Base-by-base conservation (phyloP, 805 yeast genomes). In the Starmerella floricola region DNA sequence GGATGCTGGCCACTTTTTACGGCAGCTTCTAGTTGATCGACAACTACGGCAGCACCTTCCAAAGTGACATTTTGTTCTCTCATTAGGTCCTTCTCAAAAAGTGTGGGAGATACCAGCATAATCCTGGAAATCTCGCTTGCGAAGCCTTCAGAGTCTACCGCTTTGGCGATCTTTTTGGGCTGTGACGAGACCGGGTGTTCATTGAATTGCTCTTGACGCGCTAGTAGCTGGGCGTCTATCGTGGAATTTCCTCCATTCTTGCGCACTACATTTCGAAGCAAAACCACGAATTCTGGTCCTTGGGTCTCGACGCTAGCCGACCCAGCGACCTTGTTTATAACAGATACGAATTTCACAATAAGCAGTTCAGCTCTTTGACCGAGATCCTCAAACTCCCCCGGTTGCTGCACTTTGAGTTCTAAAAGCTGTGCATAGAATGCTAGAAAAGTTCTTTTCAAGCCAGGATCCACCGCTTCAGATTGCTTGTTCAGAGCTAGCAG, bases 361-460 rank as follows among this genome's bases (percentile, higher is more conserved):
- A 62, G 56, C 35, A 52, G 58, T 43, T 63, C 66, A 1, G 62
- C 58, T 6, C 54, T 46, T 12, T 55, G 66, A 15, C 40, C 40
- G 17, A 51, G 15, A n/a, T 48, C 55, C 20, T 52, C 54, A 18
- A 47, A 40, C 3, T 31, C 36, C 10, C 63, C 60, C 18, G 64
- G 63, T 13, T 53, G 57, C 32, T 60, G 45, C 23, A 51, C 54
- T 28, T 62, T 64, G 50, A 47, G 36, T n/a, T 63, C 62, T 29
- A 78, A 61, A 23, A 76, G 51, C 34, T 75, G 78, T 42, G 76
- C 76, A 56, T 80, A 79, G 44, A 79, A 68, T 20, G 81, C 71
- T 20, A 80, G 58, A 35, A 78, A 64, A 38, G 78, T 43, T 12
- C 52, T 36, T 31, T 48, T 48, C 11, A 48, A 42, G 17, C 17